Evolutionary conservation across 2,329 filamentous ascomycete genomes (phyloP).

Genomic region (Periconia digitata): DNA sequence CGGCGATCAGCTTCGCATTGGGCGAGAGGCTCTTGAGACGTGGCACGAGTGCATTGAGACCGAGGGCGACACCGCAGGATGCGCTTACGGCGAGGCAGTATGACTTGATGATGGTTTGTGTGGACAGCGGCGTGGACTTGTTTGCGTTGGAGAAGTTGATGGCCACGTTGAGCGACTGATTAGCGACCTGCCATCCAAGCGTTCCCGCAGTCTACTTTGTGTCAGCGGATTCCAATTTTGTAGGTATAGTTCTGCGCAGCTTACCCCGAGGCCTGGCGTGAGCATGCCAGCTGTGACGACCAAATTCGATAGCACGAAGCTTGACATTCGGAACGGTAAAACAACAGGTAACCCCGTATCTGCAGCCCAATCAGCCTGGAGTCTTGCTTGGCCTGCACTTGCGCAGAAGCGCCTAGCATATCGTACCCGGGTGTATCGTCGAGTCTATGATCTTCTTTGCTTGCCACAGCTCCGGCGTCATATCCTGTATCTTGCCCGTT

Average conservation of each 20-base stretch:
- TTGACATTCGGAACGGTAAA: slow-evolving; percentile 96
- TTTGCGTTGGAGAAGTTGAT: slow-evolving; percentile 98
- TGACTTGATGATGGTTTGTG: slow-evolving; percentile 78
- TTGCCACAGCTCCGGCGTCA: slow-evolving; percentile 89
- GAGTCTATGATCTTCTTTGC: slow-evolving; percentile 98
- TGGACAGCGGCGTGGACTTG: slow-evolving; percentile 88
- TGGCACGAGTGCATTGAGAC: slow-evolving; percentile 86
- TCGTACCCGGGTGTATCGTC: slow-evolving; percentile 85
- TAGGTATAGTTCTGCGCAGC: slow-evolving; percentile 18
- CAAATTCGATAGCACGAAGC: slow-evolving; percentile 89
- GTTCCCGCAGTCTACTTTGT: slow-evolving; percentile 73
- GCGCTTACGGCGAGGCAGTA: slow-evolving; percentile 91
- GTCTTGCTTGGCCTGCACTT: background rate
- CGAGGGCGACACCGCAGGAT: slow-evolving; percentile 89
- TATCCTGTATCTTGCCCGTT: slow-evolving; percentile 72
- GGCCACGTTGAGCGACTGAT: slow-evolving; percentile 96
- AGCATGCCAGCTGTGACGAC: slow-evolving; percentile 97
- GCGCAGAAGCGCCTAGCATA: slow-evolving; percentile 18
- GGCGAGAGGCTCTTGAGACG: slow-evolving; percentile 76
- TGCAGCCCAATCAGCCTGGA: slow-evolving; percentile 42
- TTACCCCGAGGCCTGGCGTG: slow-evolving; percentile 77
- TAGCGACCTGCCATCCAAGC: slow-evolving; percentile 90
- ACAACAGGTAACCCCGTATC: slow-evolving; percentile 92
- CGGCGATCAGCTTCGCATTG: slow-evolving; percentile 72
- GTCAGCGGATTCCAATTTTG: slow-evolving; percentile 17